These are phyloP conservation scores for Blastomyces emzantsi DNA, from an alignment of 2,329 filamentous ascomycete species.

Conservation along the genomic window DNA sequence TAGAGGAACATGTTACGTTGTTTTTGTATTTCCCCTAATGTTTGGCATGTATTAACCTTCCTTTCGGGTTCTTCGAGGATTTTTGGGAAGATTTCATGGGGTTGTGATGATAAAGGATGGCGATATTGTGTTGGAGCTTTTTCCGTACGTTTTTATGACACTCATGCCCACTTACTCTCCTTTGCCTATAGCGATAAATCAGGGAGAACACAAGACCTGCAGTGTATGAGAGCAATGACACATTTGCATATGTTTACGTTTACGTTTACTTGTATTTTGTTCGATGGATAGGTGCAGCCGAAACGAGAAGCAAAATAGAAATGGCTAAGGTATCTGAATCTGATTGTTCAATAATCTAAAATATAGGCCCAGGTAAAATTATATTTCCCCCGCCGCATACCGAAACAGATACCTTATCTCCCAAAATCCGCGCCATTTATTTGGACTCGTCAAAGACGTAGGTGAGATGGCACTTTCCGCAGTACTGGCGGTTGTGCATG, in stretches of 20 bases:
- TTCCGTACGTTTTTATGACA: not conserved
- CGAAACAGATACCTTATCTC: not conserved
- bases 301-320: not conserved
- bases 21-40: not conserved
- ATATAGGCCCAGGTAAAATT: not conserved
- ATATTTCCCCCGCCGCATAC: not conserved
- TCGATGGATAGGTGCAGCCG: too few species aligned
- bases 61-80: not conserved
- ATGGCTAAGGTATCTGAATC: not conserved
- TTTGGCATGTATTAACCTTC: not conserved
- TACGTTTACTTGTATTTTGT: too few species aligned
- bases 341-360: not conserved
- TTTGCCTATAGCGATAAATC: not conserved
- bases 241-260: not conserved
- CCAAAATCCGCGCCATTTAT: conserved; percentile 27
- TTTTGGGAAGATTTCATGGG: not conserved
- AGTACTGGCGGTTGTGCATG: conserved; percentile 99
- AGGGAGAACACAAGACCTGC: not conserved
- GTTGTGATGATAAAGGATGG: not conserved
- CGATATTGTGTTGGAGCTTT: not conserved
- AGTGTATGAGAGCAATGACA: not conserved
- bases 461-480: conserved; percentile 62
- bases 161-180: too few species aligned
- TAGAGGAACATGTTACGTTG: not conserved
- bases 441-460: conserved; percentile 62